Evolutionary conservation across 2,329 filamentous ascomycete species (phyloP).

Genomic region (Colletotrichum sansevieriae): DNA sequence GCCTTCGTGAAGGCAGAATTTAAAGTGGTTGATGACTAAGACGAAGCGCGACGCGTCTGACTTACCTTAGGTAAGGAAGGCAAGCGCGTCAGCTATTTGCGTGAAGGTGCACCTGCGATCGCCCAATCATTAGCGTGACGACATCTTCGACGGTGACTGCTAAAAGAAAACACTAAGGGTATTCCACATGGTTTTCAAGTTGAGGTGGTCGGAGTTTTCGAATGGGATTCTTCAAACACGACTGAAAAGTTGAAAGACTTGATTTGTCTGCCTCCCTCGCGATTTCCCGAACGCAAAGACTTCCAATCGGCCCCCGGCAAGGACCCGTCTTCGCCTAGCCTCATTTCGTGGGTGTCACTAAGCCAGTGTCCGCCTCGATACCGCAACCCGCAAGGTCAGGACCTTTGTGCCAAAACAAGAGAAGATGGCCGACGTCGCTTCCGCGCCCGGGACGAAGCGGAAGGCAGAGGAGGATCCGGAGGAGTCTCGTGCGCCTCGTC

Average conservation of each 20-base stretch:
- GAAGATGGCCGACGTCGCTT: conserved; percentile 57
- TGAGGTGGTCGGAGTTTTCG: too few relatives aligned
- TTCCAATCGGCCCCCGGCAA: neutral
- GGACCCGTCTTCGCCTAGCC: neutral
- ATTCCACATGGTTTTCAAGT: too few relatives aligned
- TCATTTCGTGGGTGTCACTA: neutral
- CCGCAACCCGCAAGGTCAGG: neutral
- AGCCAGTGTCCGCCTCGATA: neutral
- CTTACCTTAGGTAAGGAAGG: neutral
- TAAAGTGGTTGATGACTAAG: conserved; percentile 17
- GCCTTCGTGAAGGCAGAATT: neutral
- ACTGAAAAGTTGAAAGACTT: too few relatives aligned
- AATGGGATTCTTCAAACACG: too few relatives aligned
- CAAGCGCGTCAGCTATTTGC: neutral
- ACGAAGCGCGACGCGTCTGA: too few relatives aligned
- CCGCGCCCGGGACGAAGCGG: conserved; percentile 60
- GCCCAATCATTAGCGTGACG: too few relatives aligned
- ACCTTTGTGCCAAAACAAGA: neutral
- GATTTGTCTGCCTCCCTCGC: too few relatives aligned
- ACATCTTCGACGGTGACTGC: too few relatives aligned
- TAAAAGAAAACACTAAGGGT: too few relatives aligned
- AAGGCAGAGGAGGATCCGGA: conserved; percentile 58
- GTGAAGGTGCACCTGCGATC: neutral
- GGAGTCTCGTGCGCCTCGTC: conserved; percentile 57
- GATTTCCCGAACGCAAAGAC: too few relatives aligned